Conservation (phyloP, 768 basidiomycete species). For the Saitozyma sp. region DNA sequence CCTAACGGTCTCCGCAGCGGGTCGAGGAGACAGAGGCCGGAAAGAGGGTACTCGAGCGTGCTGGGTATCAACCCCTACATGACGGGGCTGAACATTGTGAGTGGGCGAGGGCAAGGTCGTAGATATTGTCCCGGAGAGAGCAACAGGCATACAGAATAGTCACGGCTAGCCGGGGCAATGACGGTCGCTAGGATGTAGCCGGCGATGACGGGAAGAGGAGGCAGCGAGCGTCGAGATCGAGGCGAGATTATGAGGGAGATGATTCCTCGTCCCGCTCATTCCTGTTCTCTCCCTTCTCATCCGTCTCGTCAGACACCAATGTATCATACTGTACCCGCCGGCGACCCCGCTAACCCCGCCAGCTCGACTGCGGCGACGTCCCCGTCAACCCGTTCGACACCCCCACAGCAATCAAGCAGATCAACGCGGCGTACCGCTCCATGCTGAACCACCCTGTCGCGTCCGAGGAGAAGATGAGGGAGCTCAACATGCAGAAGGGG, state of each 20-base stretch:
- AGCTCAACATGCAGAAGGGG: slow-evolving; percentile 30
- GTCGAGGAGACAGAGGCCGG: slow-evolving; percentile 33
- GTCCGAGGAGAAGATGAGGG: slow-evolving; percentile 15
- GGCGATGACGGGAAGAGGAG: too few species aligned
- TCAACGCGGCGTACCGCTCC: slow-evolving; percentile 79
- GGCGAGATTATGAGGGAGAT: too few species aligned
- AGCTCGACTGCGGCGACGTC: slow-evolving; percentile 84
- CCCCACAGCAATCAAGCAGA: slow-evolving; percentile 77
- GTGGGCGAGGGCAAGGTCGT: slow-evolving; percentile 7
- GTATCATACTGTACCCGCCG: too few species aligned
- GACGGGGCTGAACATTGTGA: slow-evolving; percentile 33
- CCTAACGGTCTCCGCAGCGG: slow-evolving; percentile 67
- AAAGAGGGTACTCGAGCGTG: slow-evolving; percentile 28
- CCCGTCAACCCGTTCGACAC: slow-evolving; percentile 81
- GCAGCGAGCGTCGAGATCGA: too few species aligned
- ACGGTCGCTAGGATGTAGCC: too few species aligned
- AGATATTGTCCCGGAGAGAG: too few species aligned
- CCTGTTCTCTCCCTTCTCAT: neutral
- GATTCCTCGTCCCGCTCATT: neutral
- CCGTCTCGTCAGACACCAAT: neutral
- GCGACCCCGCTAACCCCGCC: neutral
- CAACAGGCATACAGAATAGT: too few species aligned
- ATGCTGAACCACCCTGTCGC: slow-evolving; percentile 64
- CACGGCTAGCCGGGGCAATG: too few species aligned
- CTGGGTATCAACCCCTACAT: slow-evolving; percentile 44